Base-by-base conservation (phyloP, 1,139 yeast genomes). In the Saccharomyces hybrid region DNA sequence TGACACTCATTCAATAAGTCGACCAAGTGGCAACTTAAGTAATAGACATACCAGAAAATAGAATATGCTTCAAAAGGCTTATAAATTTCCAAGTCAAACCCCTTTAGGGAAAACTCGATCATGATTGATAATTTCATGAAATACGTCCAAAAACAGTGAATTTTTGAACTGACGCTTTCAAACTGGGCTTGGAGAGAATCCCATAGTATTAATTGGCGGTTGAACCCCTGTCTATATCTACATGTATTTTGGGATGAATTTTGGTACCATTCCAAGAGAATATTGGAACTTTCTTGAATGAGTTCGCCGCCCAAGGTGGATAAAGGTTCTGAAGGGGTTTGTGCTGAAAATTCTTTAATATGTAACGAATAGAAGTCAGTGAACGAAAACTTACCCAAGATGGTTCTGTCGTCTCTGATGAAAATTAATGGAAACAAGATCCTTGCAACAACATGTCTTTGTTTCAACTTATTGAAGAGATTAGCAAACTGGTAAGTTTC, bases 51-150 rank as follows among this genome's bases (percentile, higher is more conserved):
- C 88, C 93, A 86, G 69, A 82, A 85, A 72, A 88, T 80, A 51
- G 80, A 72, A 55, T 79, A 79, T 58, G 78, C 74, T 68, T 93
- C 98, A 78, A 86, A 86, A 1, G 79, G 75, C 61, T 83, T 82
- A 68, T 87, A 88, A 16, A 90, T 70, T 32, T 88, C 89, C 48
- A 88, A 75, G 62, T 87, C 93, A 62, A 90, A 81, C 1, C 96
- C 96, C 56, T 82, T 78, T 32, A 89, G 71, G 2, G 82, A 78
- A n/a, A 84, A 81, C 65, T 87, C 86, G 21, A 81, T 66, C 96
- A 90, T 90, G 48, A 80, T 72, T 48, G 77, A 76, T 47, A 90
- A 70, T 67, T 93, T 93, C 57, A 78, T 76, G 60, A 74, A 76
- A 67, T 80, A 86, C 0, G 86, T 75, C 81, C 83, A 90, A 65